phyloP scores from a whole-genome alignment of 306 rosid species.

The Ochetophila trinervis region DNA sequence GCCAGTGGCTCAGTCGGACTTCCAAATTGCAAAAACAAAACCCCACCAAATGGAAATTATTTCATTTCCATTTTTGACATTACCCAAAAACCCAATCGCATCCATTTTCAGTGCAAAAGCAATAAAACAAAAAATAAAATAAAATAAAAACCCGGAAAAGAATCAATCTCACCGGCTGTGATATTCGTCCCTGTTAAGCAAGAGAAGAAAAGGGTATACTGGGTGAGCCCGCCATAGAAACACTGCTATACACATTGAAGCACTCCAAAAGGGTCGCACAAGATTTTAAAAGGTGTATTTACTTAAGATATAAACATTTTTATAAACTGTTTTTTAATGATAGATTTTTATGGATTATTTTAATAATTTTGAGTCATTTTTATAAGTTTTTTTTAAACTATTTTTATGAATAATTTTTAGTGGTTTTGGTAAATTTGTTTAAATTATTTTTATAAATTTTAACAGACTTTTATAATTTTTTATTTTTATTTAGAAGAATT shows the following conservation, averaged over 20 bases:
- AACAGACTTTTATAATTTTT: no score
- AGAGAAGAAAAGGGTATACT: slow-evolving; percentile 48
- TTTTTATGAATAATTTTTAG: no score
- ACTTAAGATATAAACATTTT: no score
- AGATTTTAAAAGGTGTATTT: no score
- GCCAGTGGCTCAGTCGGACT: slow-evolving; percentile 54
- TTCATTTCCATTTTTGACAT: not conserved
- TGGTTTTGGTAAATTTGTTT: no score
- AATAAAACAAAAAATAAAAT: not conserved
- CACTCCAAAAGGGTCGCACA: not conserved
- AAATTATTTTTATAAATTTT: no score
- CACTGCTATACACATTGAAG: slow-evolving; percentile 56
- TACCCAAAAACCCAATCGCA: not conserved
- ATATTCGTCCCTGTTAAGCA: slow-evolving; percentile 60
- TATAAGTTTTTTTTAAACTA: no score
- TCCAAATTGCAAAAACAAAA: slow-evolving; percentile 5
- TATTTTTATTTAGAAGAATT: no score
- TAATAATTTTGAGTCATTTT: no score
- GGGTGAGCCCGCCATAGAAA: slow-evolving; percentile 74
- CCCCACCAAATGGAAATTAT: not conserved
- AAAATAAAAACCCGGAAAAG: not conserved
- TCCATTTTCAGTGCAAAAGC: not conserved
- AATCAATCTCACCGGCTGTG: slow-evolving; percentile 45
- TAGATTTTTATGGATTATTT: no score
- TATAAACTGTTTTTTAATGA: no score